Evolutionary conservation across 2,329 filamentous ascomycete species (phyloP).

Genomic region (Chaetomium globosum): DNA sequence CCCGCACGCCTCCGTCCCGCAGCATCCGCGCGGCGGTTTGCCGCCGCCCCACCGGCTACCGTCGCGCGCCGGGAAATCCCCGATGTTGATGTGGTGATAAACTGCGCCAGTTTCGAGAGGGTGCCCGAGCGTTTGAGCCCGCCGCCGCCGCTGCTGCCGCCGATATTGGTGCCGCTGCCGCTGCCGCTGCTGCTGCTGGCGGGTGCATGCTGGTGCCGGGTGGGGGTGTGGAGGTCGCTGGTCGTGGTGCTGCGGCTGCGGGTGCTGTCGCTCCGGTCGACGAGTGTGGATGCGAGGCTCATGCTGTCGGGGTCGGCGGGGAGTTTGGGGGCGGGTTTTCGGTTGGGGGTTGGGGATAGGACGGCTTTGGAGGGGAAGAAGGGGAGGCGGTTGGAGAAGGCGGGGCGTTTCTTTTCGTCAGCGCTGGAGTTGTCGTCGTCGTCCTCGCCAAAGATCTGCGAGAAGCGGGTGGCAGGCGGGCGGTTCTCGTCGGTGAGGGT

Average conservation of each 20-base stretch:
- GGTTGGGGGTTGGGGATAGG: background rate
- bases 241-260: too few species aligned
- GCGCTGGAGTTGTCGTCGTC: background rate
- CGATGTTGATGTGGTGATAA: slow-evolving; percentile 5
- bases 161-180: too few species aligned
- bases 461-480: background rate
- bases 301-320: background rate
- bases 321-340: slow-evolving; percentile 5
- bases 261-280: background rate
- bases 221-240: background rate
- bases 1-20: background rate
- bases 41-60: background rate
- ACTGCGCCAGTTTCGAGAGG: slow-evolving; percentile 22
- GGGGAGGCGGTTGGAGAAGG: background rate
- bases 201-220: too few species aligned
- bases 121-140: slow-evolving; percentile 13
- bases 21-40: background rate
- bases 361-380: slow-evolving; percentile 8
- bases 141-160: too few species aligned
- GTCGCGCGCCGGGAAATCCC: background rate
- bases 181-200: too few species aligned
- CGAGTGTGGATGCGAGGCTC: background rate
- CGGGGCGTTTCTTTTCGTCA: background rate
- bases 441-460: too few species aligned
- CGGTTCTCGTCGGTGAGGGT: background rate